Evolutionary conservation across 805 yeast genomes (phyloP).

Genomic region (Hanseniaspora nectarophila): DNA sequence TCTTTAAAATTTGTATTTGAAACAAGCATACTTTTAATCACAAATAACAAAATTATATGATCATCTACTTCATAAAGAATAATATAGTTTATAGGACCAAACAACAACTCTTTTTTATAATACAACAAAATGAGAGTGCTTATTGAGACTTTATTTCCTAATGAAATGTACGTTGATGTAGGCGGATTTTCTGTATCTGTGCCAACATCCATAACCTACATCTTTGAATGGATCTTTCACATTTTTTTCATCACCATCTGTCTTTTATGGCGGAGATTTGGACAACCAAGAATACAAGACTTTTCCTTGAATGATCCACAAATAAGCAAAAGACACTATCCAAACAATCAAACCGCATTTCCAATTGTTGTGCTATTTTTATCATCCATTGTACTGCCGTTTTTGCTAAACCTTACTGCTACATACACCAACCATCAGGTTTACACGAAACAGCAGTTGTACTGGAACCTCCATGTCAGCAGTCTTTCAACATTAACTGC

Average conservation of each 20-base stretch:
- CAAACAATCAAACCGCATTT: conserved; percentile 7
- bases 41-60: no score
- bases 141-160: conserved; percentile 20
- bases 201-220: conserved; percentile 8
- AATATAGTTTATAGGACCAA: no score
- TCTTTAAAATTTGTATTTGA: no score
- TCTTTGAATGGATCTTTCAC: conserved; percentile 12
- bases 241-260: background rate
- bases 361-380: conserved; percentile 3
- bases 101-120: background rate
- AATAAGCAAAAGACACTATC: conserved; percentile 7
- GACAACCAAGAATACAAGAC: conserved; percentile 13
- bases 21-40: no score
- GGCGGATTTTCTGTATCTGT: conserved; percentile 8
- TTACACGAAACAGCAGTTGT: conserved; percentile 4
- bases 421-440: background rate
- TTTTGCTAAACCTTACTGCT: background rate
- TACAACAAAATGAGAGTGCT: background rate
- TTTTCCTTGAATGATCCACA: conserved; percentile 9
- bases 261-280: conserved; percentile 2
- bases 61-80: no score
- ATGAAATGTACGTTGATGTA: conserved; percentile 10
- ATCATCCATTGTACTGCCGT: background rate
- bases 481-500: conserved; percentile 10
- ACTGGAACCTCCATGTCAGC: conserved; percentile 13